phyloP scores from a whole-genome alignment of 2,329 filamentous ascomycete species.

The Pseudogymnoascus destructans region DNA sequence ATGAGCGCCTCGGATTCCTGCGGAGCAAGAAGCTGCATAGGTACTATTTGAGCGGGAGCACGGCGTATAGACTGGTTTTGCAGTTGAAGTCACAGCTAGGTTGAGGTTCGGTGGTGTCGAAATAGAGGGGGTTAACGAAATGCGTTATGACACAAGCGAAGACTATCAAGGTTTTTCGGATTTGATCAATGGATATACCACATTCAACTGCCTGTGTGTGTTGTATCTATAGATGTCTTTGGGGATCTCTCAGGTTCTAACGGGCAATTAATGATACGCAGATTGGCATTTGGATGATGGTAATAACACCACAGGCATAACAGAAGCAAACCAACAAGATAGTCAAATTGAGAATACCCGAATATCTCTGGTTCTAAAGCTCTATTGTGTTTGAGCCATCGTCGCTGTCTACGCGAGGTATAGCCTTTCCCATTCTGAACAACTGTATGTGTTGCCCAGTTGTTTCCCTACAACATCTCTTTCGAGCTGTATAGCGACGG shows the following conservation, averaged over 20 bases:
- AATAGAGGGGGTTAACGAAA: not conserved
- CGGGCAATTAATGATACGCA: not conserved
- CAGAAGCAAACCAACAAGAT: not conserved
- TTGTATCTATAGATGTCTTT: no score
- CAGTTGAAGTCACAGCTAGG: constrained; percentile 26
- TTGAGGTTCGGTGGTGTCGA: not conserved
- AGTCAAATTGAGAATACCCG: not conserved
- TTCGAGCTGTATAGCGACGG: constrained; percentile 42
- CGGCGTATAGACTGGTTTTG: constrained; percentile 77
- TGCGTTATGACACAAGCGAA: constrained; percentile 2
- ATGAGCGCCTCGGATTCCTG: constrained; percentile 84
- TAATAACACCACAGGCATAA: not conserved
- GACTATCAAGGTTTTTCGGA: not conserved
- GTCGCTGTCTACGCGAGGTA: not conserved
- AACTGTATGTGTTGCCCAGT: not conserved
- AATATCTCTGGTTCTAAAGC: not conserved
- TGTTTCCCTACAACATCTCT: constrained; percentile 23
- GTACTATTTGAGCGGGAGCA: constrained; percentile 94
- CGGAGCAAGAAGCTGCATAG: constrained; percentile 85
- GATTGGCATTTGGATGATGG: not conserved
- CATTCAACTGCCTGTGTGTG: not conserved
- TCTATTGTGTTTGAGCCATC: not conserved
- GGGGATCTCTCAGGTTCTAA: not conserved
- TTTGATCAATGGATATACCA: not conserved
- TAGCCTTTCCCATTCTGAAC: not conserved